phyloP scores from a whole-genome alignment of 2,329 filamentous ascomycete species.

The Emergomyces pasteurianus region DNA sequence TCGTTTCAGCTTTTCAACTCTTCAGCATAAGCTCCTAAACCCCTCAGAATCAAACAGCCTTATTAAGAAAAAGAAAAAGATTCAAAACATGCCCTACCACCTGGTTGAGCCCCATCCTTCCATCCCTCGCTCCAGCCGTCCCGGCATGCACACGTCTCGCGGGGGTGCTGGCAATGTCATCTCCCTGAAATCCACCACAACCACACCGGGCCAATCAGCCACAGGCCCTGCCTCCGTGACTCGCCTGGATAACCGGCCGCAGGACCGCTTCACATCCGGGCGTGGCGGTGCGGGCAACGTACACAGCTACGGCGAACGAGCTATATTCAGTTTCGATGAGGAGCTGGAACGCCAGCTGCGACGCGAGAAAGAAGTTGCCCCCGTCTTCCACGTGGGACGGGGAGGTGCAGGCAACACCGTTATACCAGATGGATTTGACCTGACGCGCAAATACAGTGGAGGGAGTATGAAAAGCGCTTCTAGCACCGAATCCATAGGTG shows the following conservation, averaged over 20 bases:
- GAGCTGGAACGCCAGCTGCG: conserved; percentile 48
- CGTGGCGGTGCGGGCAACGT: conserved; percentile 47
- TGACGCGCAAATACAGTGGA: neutral
- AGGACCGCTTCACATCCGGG: conserved; percentile 34
- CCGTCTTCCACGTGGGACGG: conserved; percentile 52
- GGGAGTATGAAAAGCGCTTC: conserved; percentile 9
- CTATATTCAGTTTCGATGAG: conserved; percentile 57
- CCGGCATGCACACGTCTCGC: conserved; percentile 41
- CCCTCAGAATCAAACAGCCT: neutral
- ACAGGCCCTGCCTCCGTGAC: conserved; percentile 39
- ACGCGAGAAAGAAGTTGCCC: conserved; percentile 41
- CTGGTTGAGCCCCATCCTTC: conserved; percentile 52
- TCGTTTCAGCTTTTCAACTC: neutral
- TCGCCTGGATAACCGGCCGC: conserved; percentile 34
- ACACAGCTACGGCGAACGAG: conserved; percentile 40
- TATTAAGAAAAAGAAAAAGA: neutral
- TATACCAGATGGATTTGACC: conserved; percentile 7
- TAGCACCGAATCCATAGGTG: conserved; percentile 24
- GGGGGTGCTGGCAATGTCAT: conserved; percentile 49
- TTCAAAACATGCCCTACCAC: conserved; percentile 34
- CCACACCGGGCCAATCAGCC: conserved; percentile 36
- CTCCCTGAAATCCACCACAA: conserved; percentile 39
- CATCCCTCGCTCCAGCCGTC: conserved; percentile 31
- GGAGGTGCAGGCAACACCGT: conserved; percentile 48
- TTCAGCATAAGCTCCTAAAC: neutral